Conservation (phyloP, 2,329 filamentous ascomycete genomes). For the Talaromyces sp. region DNA sequence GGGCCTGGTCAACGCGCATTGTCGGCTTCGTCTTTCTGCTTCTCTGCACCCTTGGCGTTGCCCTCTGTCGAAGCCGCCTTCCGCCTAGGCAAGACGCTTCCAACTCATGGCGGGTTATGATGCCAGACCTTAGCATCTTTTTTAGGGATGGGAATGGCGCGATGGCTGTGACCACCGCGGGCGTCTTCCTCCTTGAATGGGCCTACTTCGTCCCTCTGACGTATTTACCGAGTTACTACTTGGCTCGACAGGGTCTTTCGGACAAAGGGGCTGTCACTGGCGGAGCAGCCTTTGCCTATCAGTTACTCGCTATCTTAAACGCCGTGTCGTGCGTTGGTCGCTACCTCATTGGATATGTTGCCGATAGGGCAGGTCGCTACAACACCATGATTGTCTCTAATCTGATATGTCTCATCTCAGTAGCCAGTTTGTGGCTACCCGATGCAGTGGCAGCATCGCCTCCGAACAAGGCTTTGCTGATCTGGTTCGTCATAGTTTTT, state of each 20-base stretch:
- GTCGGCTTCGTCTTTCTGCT: conserved; percentile 23
- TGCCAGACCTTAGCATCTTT: conserved; percentile 1
- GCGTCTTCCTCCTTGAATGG: conserved; percentile 33
- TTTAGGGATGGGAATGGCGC: neutral
- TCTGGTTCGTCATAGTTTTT: conserved; percentile 26
- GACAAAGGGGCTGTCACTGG: conserved; percentile 23
- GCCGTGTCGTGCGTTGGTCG: conserved; percentile 24
- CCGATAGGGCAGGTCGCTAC: conserved; percentile 23
- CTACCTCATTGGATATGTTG: conserved; percentile 22
- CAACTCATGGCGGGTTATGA: neutral
- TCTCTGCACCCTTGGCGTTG: conserved; percentile 19
- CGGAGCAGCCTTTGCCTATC: conserved; percentile 23
- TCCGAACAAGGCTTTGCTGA: conserved; percentile 18
- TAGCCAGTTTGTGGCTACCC: conserved; percentile 23
- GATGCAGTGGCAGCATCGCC: neutral
- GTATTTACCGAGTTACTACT: conserved; percentile 30
- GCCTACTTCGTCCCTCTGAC: conserved; percentile 33
- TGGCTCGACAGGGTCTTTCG: conserved; percentile 4
- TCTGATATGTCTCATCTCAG: conserved; percentile 20
- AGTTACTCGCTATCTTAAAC: conserved; percentile 30
- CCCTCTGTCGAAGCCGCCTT: conserved; percentile 22
- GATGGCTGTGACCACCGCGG: conserved; percentile 22
- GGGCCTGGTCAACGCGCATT: conserved; percentile 28
- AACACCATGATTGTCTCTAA: conserved; percentile 23
- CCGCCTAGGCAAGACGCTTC: conserved; percentile 17